Conservation (phyloP, 1,284 basidiomycete species). For the Phellinidium pouzarii region DNA sequence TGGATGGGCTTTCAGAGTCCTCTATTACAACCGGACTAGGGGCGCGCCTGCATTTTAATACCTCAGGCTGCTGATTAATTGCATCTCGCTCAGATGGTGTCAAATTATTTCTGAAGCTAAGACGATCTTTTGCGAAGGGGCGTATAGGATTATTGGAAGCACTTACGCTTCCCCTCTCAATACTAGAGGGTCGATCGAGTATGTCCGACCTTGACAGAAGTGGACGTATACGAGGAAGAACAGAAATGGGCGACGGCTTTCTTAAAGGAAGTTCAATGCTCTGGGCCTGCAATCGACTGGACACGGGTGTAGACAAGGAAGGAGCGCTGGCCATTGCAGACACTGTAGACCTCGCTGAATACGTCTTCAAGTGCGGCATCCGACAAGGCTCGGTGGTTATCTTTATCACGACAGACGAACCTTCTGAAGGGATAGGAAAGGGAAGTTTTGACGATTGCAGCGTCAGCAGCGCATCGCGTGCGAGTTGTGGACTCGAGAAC, state of each 20-base stretch:
- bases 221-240: not conserved
- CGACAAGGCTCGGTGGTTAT: not conserved
- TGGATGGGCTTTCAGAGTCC: not conserved
- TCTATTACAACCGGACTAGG: too few species aligned
- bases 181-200: too few species aligned
- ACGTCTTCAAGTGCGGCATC: slow-evolving; percentile 6
- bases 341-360: slow-evolving; percentile 18
- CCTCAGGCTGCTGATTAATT: too few species aligned
- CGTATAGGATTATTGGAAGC: too few species aligned
- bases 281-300: not conserved
- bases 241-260: not conserved
- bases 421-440: not conserved
- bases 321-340: not conserved
- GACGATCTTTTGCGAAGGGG: too few species aligned
- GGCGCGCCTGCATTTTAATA: too few species aligned
- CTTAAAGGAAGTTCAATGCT: not conserved
- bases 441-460: not conserved
- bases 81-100: too few species aligned
- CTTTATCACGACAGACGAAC: not conserved
- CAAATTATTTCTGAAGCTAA: too few species aligned
- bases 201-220: too few species aligned
- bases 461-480: not conserved
- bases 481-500: not conserved
- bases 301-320: not conserved
- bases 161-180: too few species aligned